phyloP scores from a whole-genome alignment of 768 basidiomycete species.

The Hydnum rufescens region DNA sequence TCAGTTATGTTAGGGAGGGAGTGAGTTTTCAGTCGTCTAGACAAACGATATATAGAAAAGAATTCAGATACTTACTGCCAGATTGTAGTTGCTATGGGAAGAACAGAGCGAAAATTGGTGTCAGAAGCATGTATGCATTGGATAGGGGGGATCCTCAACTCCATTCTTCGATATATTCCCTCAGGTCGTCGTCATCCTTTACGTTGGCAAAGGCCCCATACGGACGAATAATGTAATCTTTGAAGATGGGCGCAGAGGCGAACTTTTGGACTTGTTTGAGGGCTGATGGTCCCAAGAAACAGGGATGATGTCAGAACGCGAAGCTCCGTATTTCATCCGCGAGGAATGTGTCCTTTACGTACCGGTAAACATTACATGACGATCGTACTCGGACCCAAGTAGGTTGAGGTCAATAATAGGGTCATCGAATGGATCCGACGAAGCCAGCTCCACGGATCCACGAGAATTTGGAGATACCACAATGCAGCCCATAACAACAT shows the following conservation, averaged over 20 bases:
- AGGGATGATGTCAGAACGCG: not conserved
- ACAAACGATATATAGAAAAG: no score
- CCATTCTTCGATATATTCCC: not conserved
- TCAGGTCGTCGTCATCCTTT: not conserved
- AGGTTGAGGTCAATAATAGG: conserved; percentile 28
- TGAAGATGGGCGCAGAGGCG: not conserved
- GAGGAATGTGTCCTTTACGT: no score
- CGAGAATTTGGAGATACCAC: not conserved
- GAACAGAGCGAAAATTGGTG: no score
- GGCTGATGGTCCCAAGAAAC: not conserved
- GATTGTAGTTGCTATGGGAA: not conserved
- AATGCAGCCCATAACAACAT: not conserved
- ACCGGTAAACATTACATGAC: not conserved
- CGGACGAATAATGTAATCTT: not conserved
- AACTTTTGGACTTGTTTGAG: not conserved
- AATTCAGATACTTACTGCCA: not conserved
- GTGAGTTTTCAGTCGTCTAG: no score
- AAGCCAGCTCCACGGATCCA: conserved; percentile 24
- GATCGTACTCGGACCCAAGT: not conserved
- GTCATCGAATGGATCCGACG: conserved; percentile 22
- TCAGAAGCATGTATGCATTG: no score
- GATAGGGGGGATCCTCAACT: no score
- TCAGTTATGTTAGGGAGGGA: no score
- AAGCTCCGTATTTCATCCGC: not conserved
- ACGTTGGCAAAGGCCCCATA: not conserved